phyloP scores from a whole-genome alignment of 1,284 basidiomycete genomes.

The Trametes versicolor region DNA sequence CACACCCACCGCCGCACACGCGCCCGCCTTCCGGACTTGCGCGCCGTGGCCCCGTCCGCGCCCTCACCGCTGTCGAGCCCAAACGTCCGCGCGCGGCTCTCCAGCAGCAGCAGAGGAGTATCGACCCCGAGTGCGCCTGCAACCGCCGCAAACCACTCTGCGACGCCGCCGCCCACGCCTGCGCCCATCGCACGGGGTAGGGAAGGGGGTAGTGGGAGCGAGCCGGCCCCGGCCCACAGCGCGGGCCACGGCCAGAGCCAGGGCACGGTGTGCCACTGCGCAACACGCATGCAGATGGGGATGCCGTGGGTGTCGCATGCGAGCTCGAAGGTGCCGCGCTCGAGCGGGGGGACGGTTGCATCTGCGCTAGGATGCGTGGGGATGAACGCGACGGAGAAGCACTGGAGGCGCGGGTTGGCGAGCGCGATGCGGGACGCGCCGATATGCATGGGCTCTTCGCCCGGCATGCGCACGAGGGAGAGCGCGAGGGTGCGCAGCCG shows the following conservation, averaged over 20 bases:
- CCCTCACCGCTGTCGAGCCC: slow-evolving; percentile 47
- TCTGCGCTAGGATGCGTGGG: slow-evolving; percentile 49
- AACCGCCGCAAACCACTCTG: slow-evolving; percentile 31
- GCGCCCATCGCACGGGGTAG: slow-evolving; percentile 7
- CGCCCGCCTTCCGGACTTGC: slow-evolving; percentile 22
- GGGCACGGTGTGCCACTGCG: slow-evolving; percentile 55
- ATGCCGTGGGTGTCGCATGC: slow-evolving; percentile 53
- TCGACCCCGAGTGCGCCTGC: slow-evolving; percentile 29
- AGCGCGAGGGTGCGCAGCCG: slow-evolving; percentile 68
- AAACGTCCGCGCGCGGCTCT: slow-evolving; percentile 14
- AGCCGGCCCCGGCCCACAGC: neutral
- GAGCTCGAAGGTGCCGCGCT: slow-evolving; percentile 64
- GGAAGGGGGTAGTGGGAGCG: neutral
- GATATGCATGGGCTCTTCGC: slow-evolving; percentile 64
- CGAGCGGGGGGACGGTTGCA: slow-evolving; percentile 44
- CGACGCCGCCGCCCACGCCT: slow-evolving; percentile 11
- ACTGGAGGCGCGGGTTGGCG: slow-evolving; percentile 67
- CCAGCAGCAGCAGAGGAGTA: slow-evolving; percentile 25
- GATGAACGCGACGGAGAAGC: slow-evolving; percentile 71
- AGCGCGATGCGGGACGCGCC: slow-evolving; percentile 70
- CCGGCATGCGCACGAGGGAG: slow-evolving; percentile 71
- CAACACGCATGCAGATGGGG: slow-evolving; percentile 53
- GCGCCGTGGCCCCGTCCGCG: slow-evolving; percentile 32
- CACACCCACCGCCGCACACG: slow-evolving; percentile 48
- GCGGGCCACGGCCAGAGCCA: slow-evolving; percentile 29